Percentiles rank a stretch among this genome's conserved stretches.
Evolutionary conservation across 306 rosid genomes (phyloP).

Genomic region (Gynostemma pentaphyllum): DNA sequence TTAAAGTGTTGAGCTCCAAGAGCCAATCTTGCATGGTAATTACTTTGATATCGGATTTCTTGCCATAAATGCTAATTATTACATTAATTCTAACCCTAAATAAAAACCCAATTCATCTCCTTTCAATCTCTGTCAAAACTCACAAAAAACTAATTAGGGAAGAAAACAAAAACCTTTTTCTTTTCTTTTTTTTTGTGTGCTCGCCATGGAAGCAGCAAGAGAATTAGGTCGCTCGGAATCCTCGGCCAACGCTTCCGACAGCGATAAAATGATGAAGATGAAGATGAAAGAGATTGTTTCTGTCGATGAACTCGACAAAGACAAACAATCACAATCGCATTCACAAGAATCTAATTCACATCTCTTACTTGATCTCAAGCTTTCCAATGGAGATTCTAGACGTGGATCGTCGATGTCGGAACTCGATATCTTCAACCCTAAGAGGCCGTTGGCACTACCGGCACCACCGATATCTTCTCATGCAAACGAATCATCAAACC

Average conservation of each 20-base stretch:
- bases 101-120: slow-evolving; percentile 16
- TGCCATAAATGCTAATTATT: slow-evolving; percentile 16
- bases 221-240: slow-evolving; percentile 21
- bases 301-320: neutral
- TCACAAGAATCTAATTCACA: slow-evolving; percentile 13
- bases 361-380: slow-evolving; percentile 24
- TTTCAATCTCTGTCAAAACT: slow-evolving; percentile 8
- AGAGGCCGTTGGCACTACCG: neutral
- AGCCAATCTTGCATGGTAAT: slow-evolving; percentile 7
- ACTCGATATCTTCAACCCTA: slow-evolving; percentile 21
- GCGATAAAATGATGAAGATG: slow-evolving; percentile 13
- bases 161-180: neutral
- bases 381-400: slow-evolving; percentile 12
- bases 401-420: slow-evolving; percentile 13
- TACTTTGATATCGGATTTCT: slow-evolving; percentile 18
- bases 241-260: slow-evolving; percentile 26
- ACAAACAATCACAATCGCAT: slow-evolving; percentile 5
- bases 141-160: neutral
- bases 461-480: slow-evolving; percentile 5
- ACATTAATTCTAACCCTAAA: slow-evolving; percentile 24
- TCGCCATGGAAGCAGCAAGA: slow-evolving; percentile 14
- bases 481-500: neutral
- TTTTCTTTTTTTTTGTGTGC: neutral
- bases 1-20: neutral
- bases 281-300: slow-evolving; percentile 12